phyloP scores from a whole-genome alignment of 352 stramenopile species.

The Pythium vanterpoolii region DNA sequence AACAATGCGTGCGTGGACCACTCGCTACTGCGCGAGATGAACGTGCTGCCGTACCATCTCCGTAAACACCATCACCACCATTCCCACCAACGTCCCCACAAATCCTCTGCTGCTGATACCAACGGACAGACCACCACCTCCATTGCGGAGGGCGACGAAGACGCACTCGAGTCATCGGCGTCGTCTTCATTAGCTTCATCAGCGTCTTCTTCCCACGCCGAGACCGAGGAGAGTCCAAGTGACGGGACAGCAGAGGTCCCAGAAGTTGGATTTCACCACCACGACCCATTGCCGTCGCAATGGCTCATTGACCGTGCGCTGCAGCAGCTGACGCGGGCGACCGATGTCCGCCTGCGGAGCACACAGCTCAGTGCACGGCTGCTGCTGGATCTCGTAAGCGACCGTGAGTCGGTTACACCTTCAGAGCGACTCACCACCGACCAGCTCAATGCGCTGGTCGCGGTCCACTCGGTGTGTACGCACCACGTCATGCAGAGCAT shows the following conservation, averaged over 20 bases:
- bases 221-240: constrained; percentile 15
- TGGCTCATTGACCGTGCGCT: constrained; percentile 58
- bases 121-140: background rate
- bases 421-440: constrained; percentile 9
- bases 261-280: too few species aligned
- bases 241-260: constrained; percentile 4
- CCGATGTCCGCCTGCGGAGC: constrained; percentile 52
- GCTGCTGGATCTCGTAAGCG: constrained; percentile 50
- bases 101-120: background rate
- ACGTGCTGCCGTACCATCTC: constrained; percentile 53
- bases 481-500: constrained; percentile 83
- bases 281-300: constrained; percentile 13
- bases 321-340: constrained; percentile 38
- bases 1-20: constrained; percentile 66
- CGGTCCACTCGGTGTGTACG: constrained; percentile 63
- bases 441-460: constrained; percentile 31
- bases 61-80: constrained; percentile 28
- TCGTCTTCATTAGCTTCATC: constrained; percentile 14
- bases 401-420: background rate
- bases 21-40: constrained; percentile 54
- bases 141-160: constrained; percentile 4
- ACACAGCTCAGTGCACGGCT: constrained; percentile 50
- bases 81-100: background rate
- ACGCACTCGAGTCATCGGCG: constrained; percentile 3
- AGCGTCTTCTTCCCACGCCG: constrained; percentile 9